Evolutionary conservation across 2,329 filamentous ascomycete species (phyloP).

Genomic region (Alternaria gansuensis): DNA sequence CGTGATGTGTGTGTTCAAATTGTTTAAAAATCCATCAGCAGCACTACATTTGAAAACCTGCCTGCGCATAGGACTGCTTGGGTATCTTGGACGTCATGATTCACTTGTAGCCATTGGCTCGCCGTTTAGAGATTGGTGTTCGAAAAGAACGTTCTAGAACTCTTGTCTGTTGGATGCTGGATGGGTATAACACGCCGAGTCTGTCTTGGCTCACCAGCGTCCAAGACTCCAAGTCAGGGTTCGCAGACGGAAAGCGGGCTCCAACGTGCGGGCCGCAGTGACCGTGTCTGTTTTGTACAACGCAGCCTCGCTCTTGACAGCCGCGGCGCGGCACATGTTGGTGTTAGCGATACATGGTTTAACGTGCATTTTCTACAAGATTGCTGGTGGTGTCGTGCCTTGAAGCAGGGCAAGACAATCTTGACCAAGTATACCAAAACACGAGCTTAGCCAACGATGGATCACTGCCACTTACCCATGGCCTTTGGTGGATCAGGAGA

Average conservation of each 20-base stretch:
- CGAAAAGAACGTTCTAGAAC: too few species aligned
- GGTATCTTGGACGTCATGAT: neutral
- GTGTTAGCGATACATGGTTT: slow-evolving; percentile 3
- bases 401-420: slow-evolving; percentile 1
- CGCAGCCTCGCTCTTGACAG: neutral
- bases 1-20: slow-evolving; percentile 10
- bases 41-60: too few species aligned
- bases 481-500: neutral
- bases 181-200: neutral
- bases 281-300: slow-evolving; percentile 2
- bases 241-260: slow-evolving; percentile 6
- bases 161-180: neutral
- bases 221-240: neutral
- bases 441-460: neutral
- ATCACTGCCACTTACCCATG: neutral
- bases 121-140: too few species aligned
- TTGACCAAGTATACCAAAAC: neutral
- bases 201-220: neutral
- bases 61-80: too few species aligned
- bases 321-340: neutral
- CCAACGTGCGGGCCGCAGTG: slow-evolving; percentile 12
- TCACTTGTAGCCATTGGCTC: neutral
- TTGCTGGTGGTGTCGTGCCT: neutral
- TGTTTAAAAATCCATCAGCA: too few species aligned
- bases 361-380: neutral